phyloP scores from a whole-genome alignment of 2,329 filamentous ascomycete species.

The Didymella segeticola region DNA sequence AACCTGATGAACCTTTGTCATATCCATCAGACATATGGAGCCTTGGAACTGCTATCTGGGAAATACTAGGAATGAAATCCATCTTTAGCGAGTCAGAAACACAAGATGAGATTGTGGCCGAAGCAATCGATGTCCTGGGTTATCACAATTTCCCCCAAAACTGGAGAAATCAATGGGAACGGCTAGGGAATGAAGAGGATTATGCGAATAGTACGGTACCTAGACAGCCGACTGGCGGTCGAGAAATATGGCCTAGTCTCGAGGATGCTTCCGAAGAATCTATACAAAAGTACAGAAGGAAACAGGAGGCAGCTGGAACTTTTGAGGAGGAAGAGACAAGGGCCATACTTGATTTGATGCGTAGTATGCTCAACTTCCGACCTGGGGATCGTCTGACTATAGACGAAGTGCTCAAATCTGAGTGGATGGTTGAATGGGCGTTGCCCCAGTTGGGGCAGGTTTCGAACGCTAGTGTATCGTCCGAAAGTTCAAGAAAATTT shows the following conservation, averaged over 20 bases:
- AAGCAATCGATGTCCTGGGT: constrained; percentile 21
- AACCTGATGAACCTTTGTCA: constrained; percentile 15
- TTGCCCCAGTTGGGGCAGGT: constrained; percentile 8
- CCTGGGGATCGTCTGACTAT: constrained; percentile 19
- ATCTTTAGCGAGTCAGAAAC: constrained; percentile 18
- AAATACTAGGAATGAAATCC: constrained; percentile 20
- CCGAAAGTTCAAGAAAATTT: neutral
- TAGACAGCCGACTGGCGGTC: constrained; percentile 5
- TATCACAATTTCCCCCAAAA: constrained; percentile 13
- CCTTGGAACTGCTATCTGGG: constrained; percentile 22
- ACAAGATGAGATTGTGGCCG: constrained; percentile 16
- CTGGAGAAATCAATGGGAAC: constrained; percentile 18
- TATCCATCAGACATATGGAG: constrained; percentile 23
- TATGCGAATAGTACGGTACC: neutral
- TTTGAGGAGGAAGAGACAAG: constrained; percentile 16
- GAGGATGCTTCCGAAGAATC: constrained; percentile 16
- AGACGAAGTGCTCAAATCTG: constrained; percentile 16
- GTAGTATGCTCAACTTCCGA: constrained; percentile 18
- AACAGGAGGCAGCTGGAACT: constrained; percentile 3
- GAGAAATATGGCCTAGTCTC: constrained; percentile 16
- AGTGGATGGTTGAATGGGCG: constrained; percentile 19
- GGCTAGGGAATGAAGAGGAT: neutral
- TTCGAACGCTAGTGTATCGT: neutral
- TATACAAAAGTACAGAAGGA: constrained; percentile 20
- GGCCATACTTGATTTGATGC: constrained; percentile 19